These are phyloP conservation scores for Ascochyta fabae DNA, from an alignment of 2,329 filamentous ascomycete species.

Conservation along the genomic window DNA sequence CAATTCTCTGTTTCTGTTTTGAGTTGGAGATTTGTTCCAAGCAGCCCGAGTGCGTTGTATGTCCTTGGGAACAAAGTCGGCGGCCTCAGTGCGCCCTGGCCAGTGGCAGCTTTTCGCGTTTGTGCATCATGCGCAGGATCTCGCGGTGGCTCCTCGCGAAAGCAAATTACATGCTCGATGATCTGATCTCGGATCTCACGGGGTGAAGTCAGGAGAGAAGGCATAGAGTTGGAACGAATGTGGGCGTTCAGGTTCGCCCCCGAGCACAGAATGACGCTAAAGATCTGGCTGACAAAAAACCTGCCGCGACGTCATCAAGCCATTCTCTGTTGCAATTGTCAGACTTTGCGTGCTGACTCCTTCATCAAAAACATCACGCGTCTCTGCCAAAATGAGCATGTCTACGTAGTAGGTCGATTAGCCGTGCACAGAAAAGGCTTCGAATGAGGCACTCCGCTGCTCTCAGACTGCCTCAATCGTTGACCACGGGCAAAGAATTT, in stretches of 20 bases:
- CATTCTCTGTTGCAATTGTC: too few relatives aligned
- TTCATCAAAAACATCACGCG: too few relatives aligned
- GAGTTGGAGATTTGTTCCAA: slow-evolving; percentile 7
- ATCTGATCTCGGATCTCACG: slow-evolving; percentile 14
- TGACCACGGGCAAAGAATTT: too few relatives aligned
- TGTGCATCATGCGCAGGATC: slow-evolving; percentile 2
- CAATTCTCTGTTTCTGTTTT: slow-evolving; percentile 1
- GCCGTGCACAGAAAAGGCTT: too few relatives aligned
- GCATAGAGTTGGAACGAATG: neutral
- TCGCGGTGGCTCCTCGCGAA: neutral
- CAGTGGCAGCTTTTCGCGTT: neutral
- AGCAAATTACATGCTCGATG: slow-evolving; percentile 8
- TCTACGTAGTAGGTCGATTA: too few relatives aligned
- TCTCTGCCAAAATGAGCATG: too few relatives aligned
- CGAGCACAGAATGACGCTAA: neutral
- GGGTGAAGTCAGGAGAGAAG: slow-evolving; percentile 2
- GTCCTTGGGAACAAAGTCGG: neutral
- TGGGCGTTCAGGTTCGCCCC: neutral
- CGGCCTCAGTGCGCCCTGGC: neutral
- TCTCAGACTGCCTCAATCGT: too few relatives aligned
- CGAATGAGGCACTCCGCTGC: too few relatives aligned
- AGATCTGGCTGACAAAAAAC: neutral
- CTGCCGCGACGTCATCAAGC: neutral
- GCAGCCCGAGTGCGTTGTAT: slow-evolving; percentile 8
- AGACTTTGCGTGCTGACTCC: too few relatives aligned